Evolutionary conservation across 139 green algal species (phyloP).

Genomic region (Volvox reticuliferus): DNA sequence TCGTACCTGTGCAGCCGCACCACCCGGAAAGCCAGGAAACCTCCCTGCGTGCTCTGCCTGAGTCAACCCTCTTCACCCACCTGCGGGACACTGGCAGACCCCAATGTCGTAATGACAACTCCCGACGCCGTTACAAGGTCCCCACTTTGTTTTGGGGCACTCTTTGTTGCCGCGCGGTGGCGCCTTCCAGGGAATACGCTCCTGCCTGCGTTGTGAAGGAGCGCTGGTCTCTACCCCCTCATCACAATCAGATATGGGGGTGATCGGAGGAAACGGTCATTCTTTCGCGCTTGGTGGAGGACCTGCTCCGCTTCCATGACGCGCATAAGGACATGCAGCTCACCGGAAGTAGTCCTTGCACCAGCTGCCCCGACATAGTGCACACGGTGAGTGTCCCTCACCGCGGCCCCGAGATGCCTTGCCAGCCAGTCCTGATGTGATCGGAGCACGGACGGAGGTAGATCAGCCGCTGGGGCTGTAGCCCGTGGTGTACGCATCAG

Average conservation of each 20-base stretch:
- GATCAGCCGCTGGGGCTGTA: background rate
- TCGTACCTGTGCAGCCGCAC: too few species aligned
- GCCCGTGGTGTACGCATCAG: background rate
- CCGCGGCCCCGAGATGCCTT: background rate
- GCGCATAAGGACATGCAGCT: background rate
- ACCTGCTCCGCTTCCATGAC: background rate
- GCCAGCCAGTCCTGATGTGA: background rate
- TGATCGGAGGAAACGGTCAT: background rate
- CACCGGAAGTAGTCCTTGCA: slow-evolving; percentile 40
- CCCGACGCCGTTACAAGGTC: slow-evolving; percentile 40
- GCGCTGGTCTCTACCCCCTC: background rate
- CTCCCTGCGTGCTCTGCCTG: too few species aligned
- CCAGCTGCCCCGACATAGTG: slow-evolving; percentile 14
- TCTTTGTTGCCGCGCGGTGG: slow-evolving; percentile 32
- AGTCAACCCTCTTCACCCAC: background rate
- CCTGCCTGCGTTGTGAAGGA: background rate
- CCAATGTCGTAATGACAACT: slow-evolving; percentile 47
- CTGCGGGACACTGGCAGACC: slow-evolving; percentile 38
- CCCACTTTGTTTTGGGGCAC: slow-evolving; percentile 38
- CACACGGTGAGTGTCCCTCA: slow-evolving; percentile 2
- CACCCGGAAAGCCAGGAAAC: too few species aligned
- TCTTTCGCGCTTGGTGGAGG: too few species aligned
- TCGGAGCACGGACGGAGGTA: background rate
- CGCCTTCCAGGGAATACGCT: slow-evolving; percentile 30
- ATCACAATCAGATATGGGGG: background rate